These are phyloP conservation scores for Graphiopsis chlorocephala DNA, from an alignment of 2,329 filamentous ascomycete species.

Conservation along the genomic window DNA sequence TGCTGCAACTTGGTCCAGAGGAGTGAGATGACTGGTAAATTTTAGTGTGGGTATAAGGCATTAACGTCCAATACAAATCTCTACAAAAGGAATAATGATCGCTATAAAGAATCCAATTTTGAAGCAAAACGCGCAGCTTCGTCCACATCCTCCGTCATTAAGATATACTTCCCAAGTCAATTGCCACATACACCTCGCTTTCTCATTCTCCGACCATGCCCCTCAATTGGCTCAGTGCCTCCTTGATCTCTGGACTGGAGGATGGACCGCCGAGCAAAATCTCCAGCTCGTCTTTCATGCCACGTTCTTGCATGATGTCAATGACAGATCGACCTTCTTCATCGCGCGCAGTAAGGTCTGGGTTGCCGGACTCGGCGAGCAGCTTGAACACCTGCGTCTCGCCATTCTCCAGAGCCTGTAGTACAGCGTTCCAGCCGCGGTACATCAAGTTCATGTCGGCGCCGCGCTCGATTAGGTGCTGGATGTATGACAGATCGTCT, in stretches of 20 bases:
- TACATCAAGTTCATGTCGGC: constrained; percentile 68
- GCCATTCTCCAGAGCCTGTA: constrained; percentile 65
- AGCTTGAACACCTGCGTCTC: constrained; percentile 55
- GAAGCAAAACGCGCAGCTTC: background rate
- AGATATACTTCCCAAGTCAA: background rate
- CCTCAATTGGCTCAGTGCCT: constrained; percentile 16
- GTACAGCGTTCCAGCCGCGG: constrained; percentile 63
- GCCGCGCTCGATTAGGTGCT: constrained; percentile 61
- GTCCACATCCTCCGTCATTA: background rate
- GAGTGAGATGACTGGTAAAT: background rate
- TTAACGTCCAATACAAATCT: background rate
- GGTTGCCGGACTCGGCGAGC: constrained; percentile 49
- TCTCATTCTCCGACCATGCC: constrained; percentile 2
- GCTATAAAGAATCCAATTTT: background rate
- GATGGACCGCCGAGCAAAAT: constrained; percentile 24
- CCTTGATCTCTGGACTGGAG: constrained; percentile 20
- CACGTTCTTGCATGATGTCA: constrained; percentile 57
- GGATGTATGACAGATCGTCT: constrained; percentile 58
- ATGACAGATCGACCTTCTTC: constrained; percentile 55
- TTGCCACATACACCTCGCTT: background rate
- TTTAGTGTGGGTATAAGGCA: background rate
- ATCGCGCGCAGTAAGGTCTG: constrained; percentile 53
- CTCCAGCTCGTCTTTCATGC: constrained; percentile 52
- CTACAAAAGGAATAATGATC: background rate
- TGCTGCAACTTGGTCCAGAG: background rate